Evolutionary conservation across 306 rosid genomes (phyloP), one percentile per base, ranked within the genome.

Genomic region (Trifolium repens): DNA sequence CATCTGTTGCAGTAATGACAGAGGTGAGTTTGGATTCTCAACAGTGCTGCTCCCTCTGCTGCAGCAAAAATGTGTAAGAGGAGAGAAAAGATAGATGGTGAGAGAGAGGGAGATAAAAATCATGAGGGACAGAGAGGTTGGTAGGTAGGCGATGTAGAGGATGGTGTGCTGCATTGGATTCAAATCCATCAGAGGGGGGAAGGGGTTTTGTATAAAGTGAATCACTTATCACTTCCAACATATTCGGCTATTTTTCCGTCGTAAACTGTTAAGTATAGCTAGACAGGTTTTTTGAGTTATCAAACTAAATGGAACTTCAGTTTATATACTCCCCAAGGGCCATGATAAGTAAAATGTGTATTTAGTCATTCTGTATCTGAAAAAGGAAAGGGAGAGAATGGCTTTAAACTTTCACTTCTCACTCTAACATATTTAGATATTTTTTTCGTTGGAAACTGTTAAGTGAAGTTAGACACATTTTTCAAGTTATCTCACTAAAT

Each of bases 1-100:
- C 99, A 52, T 89, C 98, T 55, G 98, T 96, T 84, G 99, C 99
- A 17, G 99, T 96, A 74, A 96, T 96, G 99, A 90, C 98, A 26
- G 99, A 96, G 98, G 98, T 96, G 67, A 61, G 67, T 42, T 32
- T 15, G 44, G 67, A 61, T 61, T 61, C 67, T 61, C 67, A 30
- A 61, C 43, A 8, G 13, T 61, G 67, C 11, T 32, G 43, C 67
- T 3, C 44, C 44, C 44, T 61, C 24, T 32, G 19, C 42, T 7
- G 43, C 7, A 7, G 67, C 42, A 15, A 60, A 61, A 32, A 32
- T 14, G 22, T 14, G 4, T 14, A 14, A 7, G 24, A n/a, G 43
- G 67, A 14, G 43, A 61, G 22, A 61, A 5, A 15, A 61, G 22
- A 61, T 32, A 5, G 43, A 32, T 4, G 17, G 67, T 61, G 14